Evolutionary conservation across 2,329 filamentous ascomycete genomes (phyloP).

Genomic region (Ophiobolus disseminans): DNA sequence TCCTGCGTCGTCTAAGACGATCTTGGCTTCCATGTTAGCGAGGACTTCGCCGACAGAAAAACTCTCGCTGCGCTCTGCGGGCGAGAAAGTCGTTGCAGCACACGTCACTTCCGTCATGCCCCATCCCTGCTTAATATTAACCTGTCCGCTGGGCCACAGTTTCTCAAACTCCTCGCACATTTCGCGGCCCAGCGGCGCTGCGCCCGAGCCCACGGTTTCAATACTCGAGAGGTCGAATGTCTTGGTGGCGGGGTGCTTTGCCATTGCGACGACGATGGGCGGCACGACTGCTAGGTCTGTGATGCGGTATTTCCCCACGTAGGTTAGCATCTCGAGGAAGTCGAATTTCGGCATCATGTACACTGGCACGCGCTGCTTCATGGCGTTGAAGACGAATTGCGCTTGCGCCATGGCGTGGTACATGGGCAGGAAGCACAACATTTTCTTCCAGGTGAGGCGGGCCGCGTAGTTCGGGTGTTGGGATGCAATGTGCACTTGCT

Average conservation of each 20-base stretch:
- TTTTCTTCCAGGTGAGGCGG: slow-evolving; percentile 51
- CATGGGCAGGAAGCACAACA: slow-evolving; percentile 73
- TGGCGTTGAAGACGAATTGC: slow-evolving; percentile 68
- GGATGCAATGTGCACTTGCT: slow-evolving; percentile 60
- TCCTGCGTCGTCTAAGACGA: slow-evolving; percentile 66
- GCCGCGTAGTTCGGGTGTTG: slow-evolving; percentile 59
- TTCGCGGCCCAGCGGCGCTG: slow-evolving; percentile 66
- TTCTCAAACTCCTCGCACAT: slow-evolving; percentile 61
- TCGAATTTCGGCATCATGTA: slow-evolving; percentile 84
- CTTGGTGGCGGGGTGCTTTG: slow-evolving; percentile 71
- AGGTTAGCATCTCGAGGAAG: slow-evolving; percentile 72
- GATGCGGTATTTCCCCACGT: slow-evolving; percentile 72
- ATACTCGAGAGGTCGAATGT: slow-evolving; percentile 74
- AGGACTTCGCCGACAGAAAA: slow-evolving; percentile 70
- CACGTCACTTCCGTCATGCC: slow-evolving; percentile 88
- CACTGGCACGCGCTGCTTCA: slow-evolving; percentile 66
- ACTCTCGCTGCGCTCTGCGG: slow-evolving; percentile 53
- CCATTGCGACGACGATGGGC: slow-evolving; percentile 75
- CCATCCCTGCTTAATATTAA: slow-evolving; percentile 75
- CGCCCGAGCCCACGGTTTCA: slow-evolving; percentile 66
- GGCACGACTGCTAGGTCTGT: slow-evolving; percentile 73
- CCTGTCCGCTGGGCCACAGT: slow-evolving; percentile 58
- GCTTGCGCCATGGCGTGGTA: slow-evolving; percentile 66
- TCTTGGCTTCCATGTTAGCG: slow-evolving; percentile 72
- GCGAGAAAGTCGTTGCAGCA: slow-evolving; percentile 70